Evolutionary conservation across 2,329 filamentous ascomycete genomes (phyloP), one percentile per base, ranked within the genome.

Genomic region (Colletotrichum endophyticum): DNA sequence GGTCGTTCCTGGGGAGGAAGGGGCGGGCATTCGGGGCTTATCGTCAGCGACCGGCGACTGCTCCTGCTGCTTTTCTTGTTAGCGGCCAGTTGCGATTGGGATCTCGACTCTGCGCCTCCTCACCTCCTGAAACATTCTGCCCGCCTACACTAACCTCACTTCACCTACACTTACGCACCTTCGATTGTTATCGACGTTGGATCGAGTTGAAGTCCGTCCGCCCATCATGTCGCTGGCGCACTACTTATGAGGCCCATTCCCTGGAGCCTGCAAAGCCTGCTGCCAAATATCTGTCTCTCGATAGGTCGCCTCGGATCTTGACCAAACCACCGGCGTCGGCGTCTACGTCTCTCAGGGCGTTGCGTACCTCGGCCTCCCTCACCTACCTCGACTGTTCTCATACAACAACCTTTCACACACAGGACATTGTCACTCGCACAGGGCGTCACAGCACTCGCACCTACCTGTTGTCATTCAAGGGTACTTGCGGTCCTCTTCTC

Each of bases 271-370:
- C n/a, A 30, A 12, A 66, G 22, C 32, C 9, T 28, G 39, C 19
- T 39, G 36, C 25, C 34, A n/a, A 36, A 39, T 59, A n/a, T 39
- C 30, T 22, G 36, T 25, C 56, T 53, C n/a, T 66, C 57, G 28
- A 66, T 62, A 70, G 73, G 70, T 44, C 32, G n/a, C 66, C 66
- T 76, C 66, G 66, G 36, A 66, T 70, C 66, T 59, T 74, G 32
- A 63, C 56, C 22, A 61, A 63, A 70, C 36, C 68, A 59, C 27
- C 25, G 56, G 56, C 22, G 27, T 9, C 56, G 25, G 56, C 56
- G 27, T 59, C 56, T 25, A 28, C 56, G 56, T 59, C 56, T 59
- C 56, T 59, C 27, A 59, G 56, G 56, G 25, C 56, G 56, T 59
- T 25, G 27, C 27, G 56, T 59, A 27, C 56, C 13, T 59, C 22